These are phyloP conservation scores for Isochrysis galbana DNA, from an alignment of 78 protist species.

Conservation along the genomic window DNA sequence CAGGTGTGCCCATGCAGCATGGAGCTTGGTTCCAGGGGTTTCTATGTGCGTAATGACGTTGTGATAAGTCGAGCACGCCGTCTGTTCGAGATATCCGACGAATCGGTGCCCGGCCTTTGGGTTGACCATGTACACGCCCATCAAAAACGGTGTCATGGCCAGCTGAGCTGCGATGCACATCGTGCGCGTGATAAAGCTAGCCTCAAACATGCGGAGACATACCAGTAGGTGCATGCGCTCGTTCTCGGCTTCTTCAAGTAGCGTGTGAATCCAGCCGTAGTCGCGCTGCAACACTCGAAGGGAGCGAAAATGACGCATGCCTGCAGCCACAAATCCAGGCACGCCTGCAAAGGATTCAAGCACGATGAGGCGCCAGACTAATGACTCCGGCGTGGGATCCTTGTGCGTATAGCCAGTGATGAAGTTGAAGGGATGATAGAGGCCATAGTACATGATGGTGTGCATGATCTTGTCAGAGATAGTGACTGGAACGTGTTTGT, in stretches of 20 bases:
- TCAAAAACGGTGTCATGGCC: background rate
- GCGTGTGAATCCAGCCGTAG: slow-evolving; percentile 62
- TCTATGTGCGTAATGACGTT: slow-evolving; percentile 44
- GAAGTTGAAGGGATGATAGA: background rate
- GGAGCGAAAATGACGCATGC: slow-evolving; percentile 78
- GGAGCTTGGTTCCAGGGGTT: slow-evolving; percentile 32
- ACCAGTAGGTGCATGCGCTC: slow-evolving; percentile 89
- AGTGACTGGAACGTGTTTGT: background rate
- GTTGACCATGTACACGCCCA: background rate
- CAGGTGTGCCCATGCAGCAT: slow-evolving; percentile 19
- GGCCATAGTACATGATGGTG: slow-evolving; percentile 5
- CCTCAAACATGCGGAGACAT: slow-evolving; percentile 52
- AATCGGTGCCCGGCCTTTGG: slow-evolving; percentile 48
- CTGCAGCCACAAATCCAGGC: slow-evolving; percentile 84
- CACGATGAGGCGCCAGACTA: slow-evolving; percentile 42
- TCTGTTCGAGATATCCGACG: slow-evolving; percentile 80
- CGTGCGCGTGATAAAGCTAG: background rate
- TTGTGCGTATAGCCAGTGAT: background rate
- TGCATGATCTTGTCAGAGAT: background rate
- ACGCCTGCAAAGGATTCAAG: slow-evolving; percentile 77
- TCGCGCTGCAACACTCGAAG: slow-evolving; percentile 77
- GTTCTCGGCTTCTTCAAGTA: slow-evolving; percentile 73
- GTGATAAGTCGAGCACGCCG: background rate
- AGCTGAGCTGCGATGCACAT: background rate
- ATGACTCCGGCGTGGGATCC: background rate